Evolutionary conservation across 169 alveolate genomes (phyloP).

Genomic region (Plasmodium yoelii): DNA sequence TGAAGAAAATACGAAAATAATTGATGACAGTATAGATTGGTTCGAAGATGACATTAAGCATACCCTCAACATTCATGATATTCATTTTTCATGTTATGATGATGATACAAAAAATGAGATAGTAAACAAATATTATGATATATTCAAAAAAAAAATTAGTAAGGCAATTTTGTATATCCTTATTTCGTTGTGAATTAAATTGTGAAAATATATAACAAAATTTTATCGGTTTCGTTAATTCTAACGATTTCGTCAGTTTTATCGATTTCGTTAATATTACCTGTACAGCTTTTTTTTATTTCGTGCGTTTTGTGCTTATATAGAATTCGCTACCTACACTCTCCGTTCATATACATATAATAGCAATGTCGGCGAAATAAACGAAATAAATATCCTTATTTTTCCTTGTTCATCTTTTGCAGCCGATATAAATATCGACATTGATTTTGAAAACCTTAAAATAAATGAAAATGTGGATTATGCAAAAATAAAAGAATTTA

Average conservation of each 20-base stretch:
- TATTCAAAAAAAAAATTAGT: conserved; percentile 39
- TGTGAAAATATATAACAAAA: too few relatives aligned
- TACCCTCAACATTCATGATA: conserved; percentile 16
- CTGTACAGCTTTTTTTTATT: too few relatives aligned
- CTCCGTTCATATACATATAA: neutral
- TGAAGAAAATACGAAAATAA: conserved; percentile 54
- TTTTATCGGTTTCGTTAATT: too few relatives aligned
- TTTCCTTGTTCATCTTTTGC: neutral
- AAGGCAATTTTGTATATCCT: neutral
- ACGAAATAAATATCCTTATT: neutral
- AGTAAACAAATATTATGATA: conserved; percentile 51
- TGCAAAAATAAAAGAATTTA: conserved; percentile 41
- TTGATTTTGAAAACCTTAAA: conserved; percentile 41
- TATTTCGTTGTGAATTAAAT: neutral
- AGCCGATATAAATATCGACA: conserved; percentile 62
- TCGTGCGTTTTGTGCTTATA: too few relatives aligned
- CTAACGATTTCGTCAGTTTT: too few relatives aligned
- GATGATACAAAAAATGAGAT: conserved; percentile 67
- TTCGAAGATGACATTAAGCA: conserved; percentile 62
- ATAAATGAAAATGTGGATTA: conserved; percentile 45
- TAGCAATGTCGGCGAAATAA: neutral
- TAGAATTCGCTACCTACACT: neutral
- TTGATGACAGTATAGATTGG: conserved; percentile 74
- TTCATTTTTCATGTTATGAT: conserved; percentile 38
- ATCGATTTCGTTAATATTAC: too few relatives aligned